phyloP scores from a whole-genome alignment of 169 alveolate species.

The Plasmodium reichenowi region DNA sequence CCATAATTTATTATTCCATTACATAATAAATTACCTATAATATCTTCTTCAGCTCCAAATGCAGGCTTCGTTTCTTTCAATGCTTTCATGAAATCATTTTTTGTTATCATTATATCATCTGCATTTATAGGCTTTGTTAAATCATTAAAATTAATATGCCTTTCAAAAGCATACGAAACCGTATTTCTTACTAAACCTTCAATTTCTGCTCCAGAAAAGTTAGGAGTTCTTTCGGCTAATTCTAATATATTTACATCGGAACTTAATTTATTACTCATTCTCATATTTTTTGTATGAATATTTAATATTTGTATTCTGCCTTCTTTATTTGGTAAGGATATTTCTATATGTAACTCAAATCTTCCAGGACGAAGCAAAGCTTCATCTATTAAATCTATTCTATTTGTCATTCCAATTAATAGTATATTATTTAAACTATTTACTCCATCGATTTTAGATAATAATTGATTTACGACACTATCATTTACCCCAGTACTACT shows the following conservation, averaged over 20 bases:
- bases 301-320: slow-evolving; percentile 98
- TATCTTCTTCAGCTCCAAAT: slow-evolving; percentile 92
- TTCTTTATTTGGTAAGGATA: slow-evolving; percentile 97
- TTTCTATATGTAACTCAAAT: slow-evolving; percentile 98
- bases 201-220: slow-evolving; percentile 99
- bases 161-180: slow-evolving; percentile 95
- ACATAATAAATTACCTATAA: slow-evolving; percentile 84
- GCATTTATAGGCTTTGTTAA: slow-evolving; percentile 87
- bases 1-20: slow-evolving; percentile 95
- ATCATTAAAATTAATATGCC: slow-evolving; percentile 90
- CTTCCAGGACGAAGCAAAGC: slow-evolving; percentile 99
- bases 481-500: slow-evolving; percentile 97
- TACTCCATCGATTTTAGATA: slow-evolving; percentile 99
- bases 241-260: slow-evolving; percentile 94
- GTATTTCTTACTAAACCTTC: slow-evolving; percentile 96
- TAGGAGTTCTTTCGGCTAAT: slow-evolving; percentile 95
- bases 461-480: slow-evolving; percentile 98
- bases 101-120: slow-evolving; percentile 86
- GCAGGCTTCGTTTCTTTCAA: slow-evolving; percentile 97
- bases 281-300: slow-evolving; percentile 97
- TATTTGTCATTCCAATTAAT: slow-evolving; percentile 99
- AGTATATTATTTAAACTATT: slow-evolving; percentile 97
- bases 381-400: slow-evolving; percentile 98
- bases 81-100: slow-evolving; percentile 95
- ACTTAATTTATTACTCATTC: slow-evolving; percentile 76